Evolutionary conservation across 805 yeast species (phyloP), one percentile per base, ranked within the genome.

Genomic region (Candida pseudoglaebosa): DNA sequence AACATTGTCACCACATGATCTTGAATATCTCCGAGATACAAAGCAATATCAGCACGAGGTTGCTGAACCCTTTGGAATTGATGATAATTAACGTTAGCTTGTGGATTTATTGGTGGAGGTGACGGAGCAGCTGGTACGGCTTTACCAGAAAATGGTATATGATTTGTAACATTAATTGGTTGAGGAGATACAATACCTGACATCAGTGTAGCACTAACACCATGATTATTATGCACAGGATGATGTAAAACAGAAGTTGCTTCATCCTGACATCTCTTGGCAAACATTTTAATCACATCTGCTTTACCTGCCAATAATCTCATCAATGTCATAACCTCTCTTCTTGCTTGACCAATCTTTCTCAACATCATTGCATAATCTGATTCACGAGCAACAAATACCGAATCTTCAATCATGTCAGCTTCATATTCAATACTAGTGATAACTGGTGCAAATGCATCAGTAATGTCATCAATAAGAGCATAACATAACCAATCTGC

Each of bases 1-100:
- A 80, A 84, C 97, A 91, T 91, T 13, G 98, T 91, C 41, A 90
- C 81, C 53, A 91, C 84, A 75, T 90, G 98, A 72, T 90, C 97
- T 65, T 89, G 96, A 56, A 90, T 90, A 77, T 90, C 98, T 41
- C 96, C 96, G 45, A 90, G 65, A 60, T 87, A 91, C 46, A 90
- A 70, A 0, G 95, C 95, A 62, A 90, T 90, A 53, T 91, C 97
- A 19, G 84, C 91, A 53, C 95, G 75, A 37, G 96, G 96, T 50
- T 80, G 70, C 1, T 33, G 36, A 5, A 33, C 36, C n/a, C 29
- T 26, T 13, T 26, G 29, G 15, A 26, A 26, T 26, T 26, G 29
- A n/a, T 10, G 29, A 15, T 26, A 26, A 15, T 26, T 26, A 6
- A 26, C 13, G 13, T 26, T 26, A 5, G 29, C 29, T 12, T n/a